phyloP scores from a whole-genome alignment of 129 eudicot species.

The Scalesia atractyloides region DNA sequence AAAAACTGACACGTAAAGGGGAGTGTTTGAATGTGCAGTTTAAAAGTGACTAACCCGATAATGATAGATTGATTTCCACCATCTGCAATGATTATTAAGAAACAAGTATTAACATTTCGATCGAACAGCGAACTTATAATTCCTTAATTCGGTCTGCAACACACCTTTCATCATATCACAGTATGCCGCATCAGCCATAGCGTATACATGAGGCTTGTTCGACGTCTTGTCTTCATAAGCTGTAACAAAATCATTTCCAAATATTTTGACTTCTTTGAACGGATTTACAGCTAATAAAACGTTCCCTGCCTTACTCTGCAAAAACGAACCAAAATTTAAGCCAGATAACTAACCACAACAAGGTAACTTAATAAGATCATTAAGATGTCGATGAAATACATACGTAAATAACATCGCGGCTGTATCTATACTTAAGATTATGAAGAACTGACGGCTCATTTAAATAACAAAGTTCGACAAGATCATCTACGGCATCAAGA shows the following conservation, averaged over 20 bases:
- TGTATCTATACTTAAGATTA: conserved; percentile 67
- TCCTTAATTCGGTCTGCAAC: conserved; percentile 17
- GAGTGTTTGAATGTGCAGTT: not conserved
- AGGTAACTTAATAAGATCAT: conserved; percentile 4
- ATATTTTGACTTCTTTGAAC: conserved; percentile 65
- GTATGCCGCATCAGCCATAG: conserved; percentile 78
- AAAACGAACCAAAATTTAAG: conserved; percentile 25
- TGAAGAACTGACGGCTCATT: conserved; percentile 93
- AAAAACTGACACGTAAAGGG: not conserved
- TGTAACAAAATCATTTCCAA: conserved; percentile 53
- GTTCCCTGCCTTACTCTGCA: conserved; percentile 88
- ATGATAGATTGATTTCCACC: conserved; percentile 77
- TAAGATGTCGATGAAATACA: conserved; percentile 27
- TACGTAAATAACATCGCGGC: conserved; percentile 71
- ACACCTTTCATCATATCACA: conserved; percentile 71
- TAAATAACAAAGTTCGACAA: conserved; percentile 78
- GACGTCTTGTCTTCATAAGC: conserved; percentile 74
- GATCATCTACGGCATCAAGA: conserved; percentile 90
- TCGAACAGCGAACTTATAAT: not conserved
- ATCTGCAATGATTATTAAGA: conserved; percentile 57
- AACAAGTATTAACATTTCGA: conserved; percentile 11
- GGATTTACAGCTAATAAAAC: conserved; percentile 90
- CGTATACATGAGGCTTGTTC: conserved; percentile 86
- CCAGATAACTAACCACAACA: conserved; percentile 16
- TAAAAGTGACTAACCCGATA: conserved; percentile 58